Percentiles rank a stretch among this genome's conserved stretches.
These are phyloP conservation scores for Halophytophthora batemanensis DNA, from an alignment of 352 stramenopile genomes.

Conservation along the genomic window DNA sequence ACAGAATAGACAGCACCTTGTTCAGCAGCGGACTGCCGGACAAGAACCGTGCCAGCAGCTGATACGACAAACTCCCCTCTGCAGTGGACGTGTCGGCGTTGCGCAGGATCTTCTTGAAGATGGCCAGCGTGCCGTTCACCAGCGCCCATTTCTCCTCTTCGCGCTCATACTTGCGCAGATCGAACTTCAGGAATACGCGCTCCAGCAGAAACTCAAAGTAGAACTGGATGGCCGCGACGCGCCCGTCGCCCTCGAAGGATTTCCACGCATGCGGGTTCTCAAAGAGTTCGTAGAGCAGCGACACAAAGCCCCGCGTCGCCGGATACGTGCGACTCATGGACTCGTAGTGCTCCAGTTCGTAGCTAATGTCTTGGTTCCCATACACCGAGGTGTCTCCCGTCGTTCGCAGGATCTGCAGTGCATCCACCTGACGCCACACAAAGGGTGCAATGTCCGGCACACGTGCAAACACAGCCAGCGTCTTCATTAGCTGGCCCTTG, in stretches of 20 bases:
- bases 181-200: conserved; percentile 82
- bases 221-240: conserved; percentile 71
- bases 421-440: conserved; percentile 83
- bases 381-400: conserved; percentile 59
- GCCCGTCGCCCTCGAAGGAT: conserved; percentile 70
- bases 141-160: conserved; percentile 84
- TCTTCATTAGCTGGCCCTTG: conserved; percentile 87
- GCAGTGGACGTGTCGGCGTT: conserved; percentile 37
- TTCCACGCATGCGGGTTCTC: conserved; percentile 73
- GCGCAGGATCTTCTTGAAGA: conserved; percentile 79
- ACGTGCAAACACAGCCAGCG: conserved; percentile 66
- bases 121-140: conserved; percentile 60
- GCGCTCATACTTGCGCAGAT: conserved; percentile 77
- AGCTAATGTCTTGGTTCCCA: conserved; percentile 74
- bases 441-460: conserved; percentile 79
- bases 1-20: conserved; percentile 71
- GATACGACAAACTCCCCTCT: conserved; percentile 61
- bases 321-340: conserved; percentile 73
- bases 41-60: conserved; percentile 67
- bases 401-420: conserved; percentile 79
- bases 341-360: conserved; percentile 86
- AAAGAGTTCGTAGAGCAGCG: conserved; percentile 73
- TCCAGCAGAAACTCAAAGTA: conserved; percentile 86
- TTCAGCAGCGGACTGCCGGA: conserved; percentile 61
- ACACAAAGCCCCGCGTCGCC: conserved; percentile 73